phyloP scores from a whole-genome alignment of 106 monocot species.

The Dendrobium huoshanense region DNA sequence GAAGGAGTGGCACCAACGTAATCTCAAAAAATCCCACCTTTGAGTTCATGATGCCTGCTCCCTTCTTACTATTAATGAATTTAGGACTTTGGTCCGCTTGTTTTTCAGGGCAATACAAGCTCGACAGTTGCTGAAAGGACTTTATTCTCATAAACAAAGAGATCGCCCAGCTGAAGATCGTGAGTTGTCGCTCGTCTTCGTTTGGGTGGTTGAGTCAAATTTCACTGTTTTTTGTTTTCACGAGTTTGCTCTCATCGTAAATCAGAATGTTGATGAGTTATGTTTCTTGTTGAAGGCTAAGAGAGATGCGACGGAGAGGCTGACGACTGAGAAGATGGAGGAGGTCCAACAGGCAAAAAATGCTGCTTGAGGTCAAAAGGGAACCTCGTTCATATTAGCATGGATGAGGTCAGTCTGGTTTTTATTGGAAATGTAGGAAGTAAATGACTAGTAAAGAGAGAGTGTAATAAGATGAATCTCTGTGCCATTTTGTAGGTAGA shows the following conservation, averaged over 20 bases:
- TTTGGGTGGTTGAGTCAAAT: too few species aligned
- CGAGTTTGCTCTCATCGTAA: neutral
- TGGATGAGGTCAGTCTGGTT: too few species aligned
- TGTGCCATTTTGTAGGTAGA: too few species aligned
- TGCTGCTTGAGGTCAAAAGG: too few species aligned
- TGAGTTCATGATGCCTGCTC: neutral
- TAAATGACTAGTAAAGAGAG: too few species aligned
- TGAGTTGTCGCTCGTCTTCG: constrained; percentile 9
- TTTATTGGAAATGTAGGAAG: too few species aligned
- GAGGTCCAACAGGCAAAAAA: too few species aligned
- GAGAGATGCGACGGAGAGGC: constrained; percentile 56
- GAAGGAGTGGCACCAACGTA: constrained; percentile 75
- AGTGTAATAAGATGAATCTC: too few species aligned
- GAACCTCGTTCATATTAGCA: too few species aligned
- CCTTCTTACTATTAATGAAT: neutral
- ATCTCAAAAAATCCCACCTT: neutral
- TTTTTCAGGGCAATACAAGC: constrained; percentile 66
- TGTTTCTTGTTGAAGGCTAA: constrained; percentile 35
- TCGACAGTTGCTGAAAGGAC: constrained; percentile 66
- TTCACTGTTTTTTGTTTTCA: neutral
- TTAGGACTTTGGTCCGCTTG: neutral
- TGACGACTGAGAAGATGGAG: constrained; percentile 42
- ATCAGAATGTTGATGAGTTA: neutral
- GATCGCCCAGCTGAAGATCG: constrained; percentile 65
- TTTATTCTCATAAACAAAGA: constrained; percentile 85